These are phyloP conservation scores for Cutaneotrichosporon dermatis DNA, from an alignment of 1,284 basidiomycete species.

Conservation along the genomic window DNA sequence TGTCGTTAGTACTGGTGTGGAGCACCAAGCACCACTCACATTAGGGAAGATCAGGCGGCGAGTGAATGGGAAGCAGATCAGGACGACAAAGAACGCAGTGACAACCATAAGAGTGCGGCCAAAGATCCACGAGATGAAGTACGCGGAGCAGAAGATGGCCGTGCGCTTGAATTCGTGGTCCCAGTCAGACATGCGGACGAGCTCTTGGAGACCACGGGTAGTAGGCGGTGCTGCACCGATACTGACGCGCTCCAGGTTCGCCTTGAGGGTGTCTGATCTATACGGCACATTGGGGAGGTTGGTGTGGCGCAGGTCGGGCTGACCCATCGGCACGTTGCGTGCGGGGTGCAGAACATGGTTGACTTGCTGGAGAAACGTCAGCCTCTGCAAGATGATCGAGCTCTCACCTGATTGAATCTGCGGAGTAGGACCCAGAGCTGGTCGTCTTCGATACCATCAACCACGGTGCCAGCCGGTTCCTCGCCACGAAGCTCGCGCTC, in stretches of 20 bases:
- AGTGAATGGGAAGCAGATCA: slow-evolving; percentile 53
- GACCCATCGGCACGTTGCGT: slow-evolving; percentile 33
- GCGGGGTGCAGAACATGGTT: slow-evolving; percentile 47
- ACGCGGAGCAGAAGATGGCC: slow-evolving; percentile 48
- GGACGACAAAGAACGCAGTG: slow-evolving; percentile 46
- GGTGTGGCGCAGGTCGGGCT: slow-evolving; percentile 37
- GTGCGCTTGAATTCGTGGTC: slow-evolving; percentile 52
- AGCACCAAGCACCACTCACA: slow-evolving; percentile 12
- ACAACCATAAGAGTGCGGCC: slow-evolving; percentile 50
- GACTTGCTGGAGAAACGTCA: slow-evolving; percentile 38
- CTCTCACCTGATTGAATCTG: slow-evolving; percentile 47
- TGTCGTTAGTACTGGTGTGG: background rate
- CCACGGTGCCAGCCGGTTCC: slow-evolving; percentile 42
- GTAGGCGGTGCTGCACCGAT: slow-evolving; percentile 49
- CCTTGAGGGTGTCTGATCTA: slow-evolving; percentile 48
- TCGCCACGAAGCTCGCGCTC: slow-evolving; percentile 43
- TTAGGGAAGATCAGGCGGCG: slow-evolving; percentile 55
- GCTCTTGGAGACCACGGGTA: slow-evolving; percentile 52
- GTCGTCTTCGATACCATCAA: slow-evolving; percentile 50
- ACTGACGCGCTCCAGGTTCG: slow-evolving; percentile 55
- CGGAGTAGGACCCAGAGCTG: slow-evolving; percentile 47
- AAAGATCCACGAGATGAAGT: slow-evolving; percentile 52
- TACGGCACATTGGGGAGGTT: slow-evolving; percentile 29
- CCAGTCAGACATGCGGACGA: slow-evolving; percentile 52
- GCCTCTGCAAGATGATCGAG: background rate